phyloP scores from a whole-genome alignment of 2,329 filamentous ascomycete species.

The Chrysoporthe cubensis region DNA sequence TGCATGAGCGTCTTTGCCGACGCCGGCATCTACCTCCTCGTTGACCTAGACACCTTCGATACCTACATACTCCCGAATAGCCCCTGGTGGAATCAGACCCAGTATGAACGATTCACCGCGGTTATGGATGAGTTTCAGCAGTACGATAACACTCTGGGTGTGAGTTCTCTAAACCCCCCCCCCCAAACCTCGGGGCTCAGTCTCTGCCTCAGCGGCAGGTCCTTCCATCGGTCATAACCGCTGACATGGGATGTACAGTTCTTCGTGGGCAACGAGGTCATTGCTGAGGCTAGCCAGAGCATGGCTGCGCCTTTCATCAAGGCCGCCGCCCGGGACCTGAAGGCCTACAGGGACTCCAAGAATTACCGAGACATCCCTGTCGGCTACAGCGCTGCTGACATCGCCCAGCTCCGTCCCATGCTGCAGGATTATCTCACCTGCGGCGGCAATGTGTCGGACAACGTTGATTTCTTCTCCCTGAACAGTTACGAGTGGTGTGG shows the following conservation, averaged over 20 bases:
- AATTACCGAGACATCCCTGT: conserved; percentile 81
- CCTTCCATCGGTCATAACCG: background rate
- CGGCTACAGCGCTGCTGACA: conserved; percentile 87
- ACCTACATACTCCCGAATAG: conserved; percentile 66
- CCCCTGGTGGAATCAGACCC: conserved; percentile 73
- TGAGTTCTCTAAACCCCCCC: background rate
- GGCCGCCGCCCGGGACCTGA: conserved; percentile 79
- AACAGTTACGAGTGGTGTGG: conserved; percentile 88
- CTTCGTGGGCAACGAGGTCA: conserved; percentile 88
- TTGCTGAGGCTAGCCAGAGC: conserved; percentile 64
- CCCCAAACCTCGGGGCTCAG: no score
- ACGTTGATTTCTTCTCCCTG: conserved; percentile 81
- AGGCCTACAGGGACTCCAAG: conserved; percentile 76
- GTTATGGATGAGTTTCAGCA: conserved; percentile 78
- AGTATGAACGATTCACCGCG: conserved; percentile 68
- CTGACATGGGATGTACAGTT: conserved; percentile 46
- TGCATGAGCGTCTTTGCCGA: conserved; percentile 83
- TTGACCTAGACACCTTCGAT: conserved; percentile 79
- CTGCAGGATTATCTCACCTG: conserved; percentile 77
- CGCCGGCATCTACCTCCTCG: conserved; percentile 80
- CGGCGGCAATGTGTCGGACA: conserved; percentile 68
- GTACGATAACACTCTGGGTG: conserved; percentile 78
- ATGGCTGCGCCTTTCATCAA: conserved; percentile 80
- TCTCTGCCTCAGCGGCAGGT: background rate
- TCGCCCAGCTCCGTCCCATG: conserved; percentile 67